phyloP scores from a whole-genome alignment of 768 basidiomycete species.

The Pisolithus microcarpus region DNA sequence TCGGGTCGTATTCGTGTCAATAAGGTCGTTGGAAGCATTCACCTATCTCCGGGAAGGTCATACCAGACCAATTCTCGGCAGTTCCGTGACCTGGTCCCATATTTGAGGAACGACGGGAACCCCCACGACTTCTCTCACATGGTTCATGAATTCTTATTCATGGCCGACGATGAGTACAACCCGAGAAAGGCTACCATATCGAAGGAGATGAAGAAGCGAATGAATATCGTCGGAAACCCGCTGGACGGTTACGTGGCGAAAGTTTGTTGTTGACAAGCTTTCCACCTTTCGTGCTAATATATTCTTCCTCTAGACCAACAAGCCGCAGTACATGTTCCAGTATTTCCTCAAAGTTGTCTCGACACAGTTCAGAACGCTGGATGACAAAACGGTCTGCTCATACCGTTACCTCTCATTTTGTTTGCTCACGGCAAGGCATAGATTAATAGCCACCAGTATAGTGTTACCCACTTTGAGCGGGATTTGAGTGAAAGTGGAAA shows the following conservation, averaged over 20 bases:
- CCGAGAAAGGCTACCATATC: conserved; percentile 55
- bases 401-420: not conserved
- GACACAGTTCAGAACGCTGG: conserved; percentile 84
- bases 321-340: conserved; percentile 92
- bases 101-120: conserved; percentile 80
- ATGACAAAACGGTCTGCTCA: conserved; percentile 55
- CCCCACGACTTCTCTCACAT: conserved; percentile 91
- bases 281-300: conserved; percentile 3
- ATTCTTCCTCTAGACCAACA: conserved; percentile 46
- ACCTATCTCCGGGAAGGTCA: conserved; percentile 90
- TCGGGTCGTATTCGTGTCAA: conserved; percentile 89
- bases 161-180: conserved; percentile 77
- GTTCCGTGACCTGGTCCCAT: conserved; percentile 88
- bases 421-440: conserved; percentile 22
- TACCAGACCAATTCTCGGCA: conserved; percentile 81
- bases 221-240: conserved; percentile 73
- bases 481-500: conserved; percentile 67
- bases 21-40: conserved; percentile 94
- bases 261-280: conserved; percentile 32
- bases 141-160: conserved; percentile 74
- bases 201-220: conserved; percentile 55
- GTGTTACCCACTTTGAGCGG: conserved; percentile 92
- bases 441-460: conserved; percentile 91
- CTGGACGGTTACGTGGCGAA: conserved; percentile 59
- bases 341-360: conserved; percentile 99